These are phyloP conservation scores for Leucosporidium scottii DNA, from an alignment of 768 basidiomycete species.

Conservation along the genomic window DNA sequence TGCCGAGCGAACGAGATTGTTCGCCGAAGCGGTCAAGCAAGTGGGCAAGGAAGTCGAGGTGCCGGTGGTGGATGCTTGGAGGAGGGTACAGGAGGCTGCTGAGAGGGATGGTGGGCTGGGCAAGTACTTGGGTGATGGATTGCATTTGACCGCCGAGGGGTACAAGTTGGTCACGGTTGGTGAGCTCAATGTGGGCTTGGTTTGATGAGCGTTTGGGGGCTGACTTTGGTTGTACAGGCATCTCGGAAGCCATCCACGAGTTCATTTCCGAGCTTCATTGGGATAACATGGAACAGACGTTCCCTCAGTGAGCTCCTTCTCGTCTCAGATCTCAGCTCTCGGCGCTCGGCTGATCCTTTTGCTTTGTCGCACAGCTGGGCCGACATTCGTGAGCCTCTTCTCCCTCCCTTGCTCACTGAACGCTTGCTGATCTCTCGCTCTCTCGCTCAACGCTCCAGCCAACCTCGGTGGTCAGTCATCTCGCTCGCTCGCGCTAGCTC, in stretches of 20 bases:
- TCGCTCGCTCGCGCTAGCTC: too few relatives aligned
- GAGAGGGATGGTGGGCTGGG: conserved; percentile 6
- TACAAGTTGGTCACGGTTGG: conserved; percentile 19
- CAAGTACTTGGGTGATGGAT: conserved; percentile 19
- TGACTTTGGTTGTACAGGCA: neutral
- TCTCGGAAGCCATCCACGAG: conserved; percentile 6
- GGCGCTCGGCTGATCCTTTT: too few relatives aligned
- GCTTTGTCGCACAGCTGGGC: conserved; percentile 12
- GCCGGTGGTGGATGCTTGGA: conserved; percentile 21
- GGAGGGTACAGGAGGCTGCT: conserved; percentile 4
- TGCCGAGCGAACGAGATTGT: conserved; percentile 15
- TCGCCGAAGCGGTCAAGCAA: conserved; percentile 21
- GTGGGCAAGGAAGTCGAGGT: conserved; percentile 3
- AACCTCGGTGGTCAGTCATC: too few relatives aligned
- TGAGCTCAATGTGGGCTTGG: neutral
- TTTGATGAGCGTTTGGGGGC: neutral
- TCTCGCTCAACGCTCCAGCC: too few relatives aligned
- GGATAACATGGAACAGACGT: conserved; percentile 21
- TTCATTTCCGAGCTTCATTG: conserved; percentile 24
- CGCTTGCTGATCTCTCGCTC: too few relatives aligned
- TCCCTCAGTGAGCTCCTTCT: conserved; percentile 22
- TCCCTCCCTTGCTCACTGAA: too few relatives aligned
- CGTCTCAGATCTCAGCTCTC: too few relatives aligned
- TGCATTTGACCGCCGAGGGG: conserved; percentile 24
- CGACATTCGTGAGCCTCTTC: neutral